phyloP scores from a whole-genome alignment of 1,284 basidiomycete genomes.

The Puccinia novopanici region DNA sequence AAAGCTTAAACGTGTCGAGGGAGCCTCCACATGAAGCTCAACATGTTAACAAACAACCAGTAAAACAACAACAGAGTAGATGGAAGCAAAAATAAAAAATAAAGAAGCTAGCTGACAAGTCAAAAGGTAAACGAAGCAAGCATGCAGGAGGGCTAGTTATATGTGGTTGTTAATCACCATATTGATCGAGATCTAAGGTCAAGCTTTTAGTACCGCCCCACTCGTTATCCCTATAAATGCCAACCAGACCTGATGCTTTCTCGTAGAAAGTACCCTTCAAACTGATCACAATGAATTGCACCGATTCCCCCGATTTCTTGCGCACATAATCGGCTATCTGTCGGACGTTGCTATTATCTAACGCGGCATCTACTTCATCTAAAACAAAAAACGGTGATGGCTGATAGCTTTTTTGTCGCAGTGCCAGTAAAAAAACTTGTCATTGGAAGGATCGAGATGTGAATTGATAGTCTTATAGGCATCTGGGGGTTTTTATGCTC shows the following conservation, averaged over 20 bases:
- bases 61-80: conserved; percentile 2
- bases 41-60: neutral
- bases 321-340: conserved; percentile 89
- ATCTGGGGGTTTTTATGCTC: neutral
- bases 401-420: conserved; percentile 66
- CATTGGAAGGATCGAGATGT: neutral
- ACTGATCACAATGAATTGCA: conserved; percentile 60
- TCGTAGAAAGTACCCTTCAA: conserved; percentile 70
- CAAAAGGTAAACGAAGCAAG: no score
- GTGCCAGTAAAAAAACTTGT: neutral
- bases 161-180: conserved; percentile 52
- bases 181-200: conserved; percentile 74
- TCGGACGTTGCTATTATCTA: conserved; percentile 93
- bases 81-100: neutral
- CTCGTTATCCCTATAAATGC: conserved; percentile 90
- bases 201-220: conserved; percentile 84
- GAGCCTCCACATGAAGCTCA: neutral
- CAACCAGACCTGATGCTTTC: conserved; percentile 83
- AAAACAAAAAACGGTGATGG: conserved; percentile 98
- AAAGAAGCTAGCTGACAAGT: neutral
- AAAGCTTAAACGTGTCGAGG: neutral
- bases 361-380: conserved; percentile 95
- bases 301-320: conserved; percentile 51
- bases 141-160: neutral
- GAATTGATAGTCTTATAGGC: neutral